Evolutionary conservation across 176 grass and related monocot genomes (phyloP).

Genomic region (Rhynchospora breviuscula): DNA sequence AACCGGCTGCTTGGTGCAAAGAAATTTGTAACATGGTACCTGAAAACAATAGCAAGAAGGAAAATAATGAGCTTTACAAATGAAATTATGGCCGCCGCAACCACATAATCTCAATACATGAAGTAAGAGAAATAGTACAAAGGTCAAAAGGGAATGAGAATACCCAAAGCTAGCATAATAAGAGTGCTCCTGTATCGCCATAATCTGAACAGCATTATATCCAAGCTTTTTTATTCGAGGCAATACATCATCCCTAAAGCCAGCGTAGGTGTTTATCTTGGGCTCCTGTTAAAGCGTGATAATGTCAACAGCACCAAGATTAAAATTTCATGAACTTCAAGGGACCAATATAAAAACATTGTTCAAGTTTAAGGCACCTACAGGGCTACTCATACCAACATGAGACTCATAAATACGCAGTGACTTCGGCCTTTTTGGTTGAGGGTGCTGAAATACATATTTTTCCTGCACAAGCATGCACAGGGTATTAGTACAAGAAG

Average conservation of each 20-base stretch:
- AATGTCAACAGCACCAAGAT: slow-evolving; percentile 9
- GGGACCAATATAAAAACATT: slow-evolving; percentile 1
- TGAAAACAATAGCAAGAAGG: slow-evolving; percentile 41
- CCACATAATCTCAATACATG: not conserved
- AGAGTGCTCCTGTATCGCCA: slow-evolving; percentile 98
- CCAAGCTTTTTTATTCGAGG: slow-evolving; percentile 97
- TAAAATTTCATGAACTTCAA: slow-evolving; percentile 1
- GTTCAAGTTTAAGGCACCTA: slow-evolving; percentile 32
- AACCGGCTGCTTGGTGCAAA: slow-evolving; percentile 97
- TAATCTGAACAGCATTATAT: slow-evolving; percentile 99
- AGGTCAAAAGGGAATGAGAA: slow-evolving; percentile 9
- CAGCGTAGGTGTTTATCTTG: slow-evolving; percentile 87
- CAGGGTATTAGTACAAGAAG: slow-evolving; percentile 11
- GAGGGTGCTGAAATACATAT: slow-evolving; percentile 79
- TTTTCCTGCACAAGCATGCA: slow-evolving; percentile 66
- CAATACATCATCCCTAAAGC: slow-evolving; percentile 88
- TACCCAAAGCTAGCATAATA: slow-evolving; percentile 98
- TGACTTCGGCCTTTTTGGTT: slow-evolving; percentile 91
- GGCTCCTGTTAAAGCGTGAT: slow-evolving; percentile 51
- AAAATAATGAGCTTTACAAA: not conserved
- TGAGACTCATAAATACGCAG: slow-evolving; percentile 94
- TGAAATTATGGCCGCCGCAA: not conserved
- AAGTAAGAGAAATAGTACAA: not conserved
- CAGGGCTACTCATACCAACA: slow-evolving; percentile 97
- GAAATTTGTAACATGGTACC: slow-evolving; percentile 98